Evolutionary conservation across 2,329 filamentous ascomycete species (phyloP), one percentile per base, ranked within the genome.

Genomic region (Fusarium verticillioides): DNA sequence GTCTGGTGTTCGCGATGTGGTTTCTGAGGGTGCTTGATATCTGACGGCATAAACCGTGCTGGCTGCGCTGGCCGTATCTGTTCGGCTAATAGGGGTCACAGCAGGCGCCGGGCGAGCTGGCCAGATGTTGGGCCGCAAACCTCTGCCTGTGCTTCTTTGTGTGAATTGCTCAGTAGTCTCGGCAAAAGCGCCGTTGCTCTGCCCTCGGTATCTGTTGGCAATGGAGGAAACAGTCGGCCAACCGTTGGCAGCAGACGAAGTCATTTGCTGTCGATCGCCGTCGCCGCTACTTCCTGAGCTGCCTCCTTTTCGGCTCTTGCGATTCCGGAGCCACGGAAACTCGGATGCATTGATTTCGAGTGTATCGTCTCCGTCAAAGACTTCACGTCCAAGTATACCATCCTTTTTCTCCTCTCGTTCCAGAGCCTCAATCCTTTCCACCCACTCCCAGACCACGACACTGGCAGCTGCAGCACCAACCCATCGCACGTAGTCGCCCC

Each of bases 381-480:
- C 91, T 79, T 98, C 95, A 72, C 95, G 87, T 7, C 95, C 95
- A 3, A 98, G 84, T 62, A 98, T 97, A 2, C 95, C 95, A 76
- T 97, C 95, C 82, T 97, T 97, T 82, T 95, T 94, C 81, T 97
- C 95, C 81, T 97, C 95, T 75, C 95, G 90, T 84, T 98, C 95
- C 69, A 97, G 83, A 0, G 95, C 94, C 81, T 98, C 95, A 54
- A 98, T 98, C 32, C 95, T 89, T 82, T 98, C 95, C 7, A 98
- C 95, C 95, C 95, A 98, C 82, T 98, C 95, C 95, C 95, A 98
- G 5, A 98, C 95, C 28, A 97, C 94, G n/a, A 97, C 95, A 82
- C 94, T 97, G 34, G 95, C 95, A 3, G 95, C 95, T 1, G 95
- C 95, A 3, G 95, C 95, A 53, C 95, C 95, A n/a, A 97, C 95